A percentile compares a stretch with the other conserved stretches of the same genome.
Evolutionary conservation across 495 filamentous ascomycete species (phyloP).

Genomic region (Copromyces sp.): DNA sequence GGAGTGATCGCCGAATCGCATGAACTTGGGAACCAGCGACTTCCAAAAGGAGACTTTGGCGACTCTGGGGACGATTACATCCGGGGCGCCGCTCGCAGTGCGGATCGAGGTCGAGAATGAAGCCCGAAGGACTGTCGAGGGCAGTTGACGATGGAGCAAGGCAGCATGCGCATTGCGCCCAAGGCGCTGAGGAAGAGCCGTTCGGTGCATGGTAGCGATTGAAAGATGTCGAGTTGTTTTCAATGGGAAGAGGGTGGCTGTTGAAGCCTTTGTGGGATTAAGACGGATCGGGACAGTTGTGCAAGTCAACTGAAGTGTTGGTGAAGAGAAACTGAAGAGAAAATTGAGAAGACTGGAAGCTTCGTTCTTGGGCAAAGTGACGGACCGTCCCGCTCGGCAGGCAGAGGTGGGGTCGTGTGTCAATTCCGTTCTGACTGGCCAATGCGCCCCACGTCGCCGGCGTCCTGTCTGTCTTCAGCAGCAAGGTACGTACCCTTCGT

Average conservation of each 20-base stretch:
- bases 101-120: neutral
- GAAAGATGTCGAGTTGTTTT: neutral
- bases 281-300: neutral
- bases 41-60: conserved; percentile 60
- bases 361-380: neutral
- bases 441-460: neutral
- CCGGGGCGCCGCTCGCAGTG: conserved; percentile 1
- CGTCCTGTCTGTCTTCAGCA: neutral
- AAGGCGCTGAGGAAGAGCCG: neutral
- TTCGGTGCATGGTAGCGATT: neutral
- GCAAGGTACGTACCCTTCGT: neutral
- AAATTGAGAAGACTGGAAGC: neutral
- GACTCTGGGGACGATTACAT: conserved; percentile 40
- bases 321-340: neutral
- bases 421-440: neutral
- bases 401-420: neutral
- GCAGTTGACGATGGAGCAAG: neutral
- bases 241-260: neutral
- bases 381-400: neutral
- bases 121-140: neutral
- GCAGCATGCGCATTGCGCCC: neutral
- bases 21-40: conserved; percentile 48
- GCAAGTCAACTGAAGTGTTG: neutral
- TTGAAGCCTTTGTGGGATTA: neutral
- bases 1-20: conserved; percentile 14